A percentile compares a stretch with the other conserved stretches of the same genome.
Conservation (phyloP, 257 asterid genomes). For the Petrea volubilis region DNA sequence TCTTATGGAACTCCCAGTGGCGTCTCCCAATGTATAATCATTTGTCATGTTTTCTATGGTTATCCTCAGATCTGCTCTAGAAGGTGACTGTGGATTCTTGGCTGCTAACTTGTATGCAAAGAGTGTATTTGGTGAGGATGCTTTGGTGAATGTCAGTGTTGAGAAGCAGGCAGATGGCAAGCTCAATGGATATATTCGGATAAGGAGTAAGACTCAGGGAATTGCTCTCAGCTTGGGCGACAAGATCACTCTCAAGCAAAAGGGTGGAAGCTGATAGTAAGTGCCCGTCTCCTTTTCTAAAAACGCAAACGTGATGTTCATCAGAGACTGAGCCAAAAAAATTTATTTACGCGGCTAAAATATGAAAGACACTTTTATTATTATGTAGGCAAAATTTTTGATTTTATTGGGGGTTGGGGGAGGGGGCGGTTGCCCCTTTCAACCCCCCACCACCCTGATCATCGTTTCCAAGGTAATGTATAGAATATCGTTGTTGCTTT, state of each 20-base stretch:
- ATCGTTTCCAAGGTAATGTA: constrained; percentile 9
- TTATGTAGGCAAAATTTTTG: too few species aligned
- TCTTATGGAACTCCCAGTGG: neutral
- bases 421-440: too few species aligned
- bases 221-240: constrained; percentile 99
- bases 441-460: too few species aligned
- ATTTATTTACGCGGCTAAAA: too few species aligned
- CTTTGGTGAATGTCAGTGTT: constrained; percentile 90
- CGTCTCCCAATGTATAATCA: neutral
- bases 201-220: constrained; percentile 99
- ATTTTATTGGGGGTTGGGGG: too few species aligned
- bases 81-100: constrained; percentile 96
- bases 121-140: constrained; percentile 99
- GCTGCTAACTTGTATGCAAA: constrained; percentile 97
- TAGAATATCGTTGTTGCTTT: neutral
- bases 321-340: too few species aligned
- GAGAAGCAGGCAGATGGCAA: constrained; percentile 92
- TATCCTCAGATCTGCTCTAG: constrained; percentile 84
- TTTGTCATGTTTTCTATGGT: constrained; percentile 14
- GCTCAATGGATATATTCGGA: constrained; percentile 92
- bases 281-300: neutral
- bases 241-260: constrained; percentile 97
- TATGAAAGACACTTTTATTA: too few species aligned
- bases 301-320: neutral
- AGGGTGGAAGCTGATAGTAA: constrained; percentile 88